Base-by-base conservation (phyloP, 441 rosid genomes). In the Pelargonium fulgidum region DNA sequence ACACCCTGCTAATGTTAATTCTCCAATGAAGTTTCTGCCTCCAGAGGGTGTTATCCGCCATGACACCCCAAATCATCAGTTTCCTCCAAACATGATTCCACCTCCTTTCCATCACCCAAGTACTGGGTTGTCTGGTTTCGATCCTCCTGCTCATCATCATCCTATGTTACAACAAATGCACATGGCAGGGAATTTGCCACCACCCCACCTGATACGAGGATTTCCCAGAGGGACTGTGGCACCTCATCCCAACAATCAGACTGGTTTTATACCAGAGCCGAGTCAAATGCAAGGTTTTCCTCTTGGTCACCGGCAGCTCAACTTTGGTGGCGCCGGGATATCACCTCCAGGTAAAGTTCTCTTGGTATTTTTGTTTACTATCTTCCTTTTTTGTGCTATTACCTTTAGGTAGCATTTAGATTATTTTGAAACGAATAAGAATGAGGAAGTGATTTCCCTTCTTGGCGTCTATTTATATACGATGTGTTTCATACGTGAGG, bases 141-240 rank as follows among this genome's bases (percentile, higher is more conserved):
- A 92, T 74, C 82, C 83, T 69, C 79, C 86, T 24, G 64, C 81
- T 1, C 64, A 61, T 16, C 87, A 72, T 44, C 89, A 83, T 69
- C 89, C 85, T 33, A 66, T 86, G 73, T 54, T 85, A 64, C 93
- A 85, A 68, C 92, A 87, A 82, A 83, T 90, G 89, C 94, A 82
- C 3, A 72, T 82, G 75, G 82, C 77, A 39, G 88, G 87, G 56
- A 82, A 77, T 79, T 79, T 86, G 66, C 87, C 90, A 73, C 87
- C 83, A 1, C 77, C 88, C 3, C 94, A 84, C 73, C 78, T 80
- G 44, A 72, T 80, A 66, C 91, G 71, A 50, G 93, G 92, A 73
- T 82, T 86, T 78, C 78, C 89, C 3, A 77, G 81, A 70, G 78
- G 78, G 33, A 81, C 75, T 24, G 67, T 67, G 47, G 73, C 81